Evolutionary conservation across 2,329 filamentous ascomycete genomes (phyloP).

Genomic region (Xylariaceae sp.): DNA sequence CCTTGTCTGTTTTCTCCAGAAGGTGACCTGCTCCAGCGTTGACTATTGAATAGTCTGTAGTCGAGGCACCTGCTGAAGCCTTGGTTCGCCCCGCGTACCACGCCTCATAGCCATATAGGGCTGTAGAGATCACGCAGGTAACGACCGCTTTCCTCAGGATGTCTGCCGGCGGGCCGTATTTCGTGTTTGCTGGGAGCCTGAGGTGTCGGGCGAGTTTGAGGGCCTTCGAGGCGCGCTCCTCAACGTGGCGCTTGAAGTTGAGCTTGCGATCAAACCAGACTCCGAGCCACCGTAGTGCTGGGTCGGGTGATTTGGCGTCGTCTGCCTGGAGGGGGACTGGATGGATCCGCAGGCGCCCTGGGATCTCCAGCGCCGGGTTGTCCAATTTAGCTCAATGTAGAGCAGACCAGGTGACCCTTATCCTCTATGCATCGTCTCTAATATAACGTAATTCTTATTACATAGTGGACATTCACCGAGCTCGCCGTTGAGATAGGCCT

Average conservation of each 20-base stretch:
- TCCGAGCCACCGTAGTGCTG: background rate
- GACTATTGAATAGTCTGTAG: background rate
- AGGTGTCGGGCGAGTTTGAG: background rate
- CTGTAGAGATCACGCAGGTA: background rate
- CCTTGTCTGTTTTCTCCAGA: background rate
- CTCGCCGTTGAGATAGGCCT: conserved; percentile 1
- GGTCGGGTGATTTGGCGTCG: background rate
- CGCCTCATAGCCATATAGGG: background rate
- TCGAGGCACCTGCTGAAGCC: too few relatives aligned
- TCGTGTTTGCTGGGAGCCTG: background rate
- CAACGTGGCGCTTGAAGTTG: background rate
- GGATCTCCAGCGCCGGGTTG: too few relatives aligned
- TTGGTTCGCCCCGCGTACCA: background rate
- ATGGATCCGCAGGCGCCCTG: too few relatives aligned
- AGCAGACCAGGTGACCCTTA: background rate
- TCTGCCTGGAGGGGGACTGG: background rate
- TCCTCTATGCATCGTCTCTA: background rate
- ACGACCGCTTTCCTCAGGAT: background rate
- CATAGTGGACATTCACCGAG: conserved; percentile 1
- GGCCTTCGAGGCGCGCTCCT: background rate
- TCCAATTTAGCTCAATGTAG: too few relatives aligned
- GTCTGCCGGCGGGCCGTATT: background rate
- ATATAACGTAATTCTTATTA: background rate
- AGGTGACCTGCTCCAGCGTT: background rate
- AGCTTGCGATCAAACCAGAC: background rate